These are phyloP conservation scores for Puccinia novopanici DNA, from an alignment of 1,284 basidiomycete genomes.

Conservation along the genomic window DNA sequence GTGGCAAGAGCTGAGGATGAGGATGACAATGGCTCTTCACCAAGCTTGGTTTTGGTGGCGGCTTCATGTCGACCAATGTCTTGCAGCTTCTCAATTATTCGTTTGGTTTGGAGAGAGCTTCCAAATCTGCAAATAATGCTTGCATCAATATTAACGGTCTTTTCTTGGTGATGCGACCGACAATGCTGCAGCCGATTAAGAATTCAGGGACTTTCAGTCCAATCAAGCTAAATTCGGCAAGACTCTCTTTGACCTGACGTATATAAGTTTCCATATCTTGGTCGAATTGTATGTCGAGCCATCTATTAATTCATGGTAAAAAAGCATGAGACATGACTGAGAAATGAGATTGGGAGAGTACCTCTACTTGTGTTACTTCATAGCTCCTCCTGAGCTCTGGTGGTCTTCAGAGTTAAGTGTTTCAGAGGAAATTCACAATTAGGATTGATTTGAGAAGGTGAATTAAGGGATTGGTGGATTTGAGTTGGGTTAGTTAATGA, in stretches of 20 bases:
- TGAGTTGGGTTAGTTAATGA: too few relatives aligned
- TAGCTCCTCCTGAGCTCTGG: too few relatives aligned
- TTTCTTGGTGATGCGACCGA: not conserved
- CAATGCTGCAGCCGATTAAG: not conserved
- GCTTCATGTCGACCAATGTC: not conserved
- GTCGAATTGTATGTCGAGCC: not conserved
- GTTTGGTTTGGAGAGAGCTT: not conserved
- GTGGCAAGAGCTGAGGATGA: not conserved
- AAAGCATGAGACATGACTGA: too few relatives aligned
- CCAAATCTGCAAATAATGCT: not conserved
- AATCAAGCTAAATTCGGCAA: not conserved
- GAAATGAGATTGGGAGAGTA: too few relatives aligned
- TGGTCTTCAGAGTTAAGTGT: too few relatives aligned
- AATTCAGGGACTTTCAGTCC: not conserved
- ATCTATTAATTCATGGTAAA: too few relatives aligned
- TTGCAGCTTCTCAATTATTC: not conserved
- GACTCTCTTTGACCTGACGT: not conserved
- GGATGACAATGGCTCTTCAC: too few relatives aligned
- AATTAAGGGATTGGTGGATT: too few relatives aligned
- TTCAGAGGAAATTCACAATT: too few relatives aligned
- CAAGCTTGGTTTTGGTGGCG: too few relatives aligned
- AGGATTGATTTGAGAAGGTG: too few relatives aligned
- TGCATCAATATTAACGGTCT: not conserved
- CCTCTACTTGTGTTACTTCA: too few relatives aligned
- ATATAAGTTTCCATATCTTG: not conserved